Percentiles rank a stretch among this genome's conserved stretches.
Conservation (phyloP, 2,329 filamentous ascomycete genomes). For the Ceratocystis colombiana region DNA sequence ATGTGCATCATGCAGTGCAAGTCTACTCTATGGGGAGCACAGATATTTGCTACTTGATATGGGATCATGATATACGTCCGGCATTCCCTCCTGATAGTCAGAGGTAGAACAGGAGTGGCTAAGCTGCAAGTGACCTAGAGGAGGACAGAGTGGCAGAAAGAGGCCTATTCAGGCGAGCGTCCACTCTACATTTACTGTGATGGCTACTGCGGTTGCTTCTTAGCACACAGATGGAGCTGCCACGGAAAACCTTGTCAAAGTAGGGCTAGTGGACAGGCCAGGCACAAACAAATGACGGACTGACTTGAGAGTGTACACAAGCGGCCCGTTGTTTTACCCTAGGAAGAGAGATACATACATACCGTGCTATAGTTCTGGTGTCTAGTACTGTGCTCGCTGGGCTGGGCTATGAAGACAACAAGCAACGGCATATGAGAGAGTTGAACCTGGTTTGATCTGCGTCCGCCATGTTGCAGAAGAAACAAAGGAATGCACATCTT, state of each 20-base stretch:
- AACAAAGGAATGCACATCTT: background rate
- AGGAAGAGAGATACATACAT: background rate
- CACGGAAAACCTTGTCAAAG: background rate
- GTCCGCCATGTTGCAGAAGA: background rate
- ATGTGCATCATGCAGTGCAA: too few relatives aligned
- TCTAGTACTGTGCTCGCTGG: background rate
- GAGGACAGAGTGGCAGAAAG: too few relatives aligned
- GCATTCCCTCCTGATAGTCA: too few relatives aligned
- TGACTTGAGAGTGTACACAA: background rate
- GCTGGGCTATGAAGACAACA: background rate
- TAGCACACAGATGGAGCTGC: background rate
- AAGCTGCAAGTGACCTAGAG: too few relatives aligned
- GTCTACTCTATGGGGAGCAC: too few relatives aligned
- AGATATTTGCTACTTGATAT: too few relatives aligned
- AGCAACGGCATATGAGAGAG: background rate
- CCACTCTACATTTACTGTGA: background rate
- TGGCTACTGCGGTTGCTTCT: background rate
- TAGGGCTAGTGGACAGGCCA: background rate
- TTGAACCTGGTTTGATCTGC: background rate
- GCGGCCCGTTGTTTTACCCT: slow-evolving; percentile 8
- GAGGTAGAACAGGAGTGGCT: too few relatives aligned
- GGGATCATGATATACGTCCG: too few relatives aligned
- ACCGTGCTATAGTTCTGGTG: background rate
- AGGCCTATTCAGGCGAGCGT: background rate
- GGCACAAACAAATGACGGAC: background rate